Percentiles rank a stretch among this genome's conserved stretches.
Evolutionary conservation across 257 asterid genomes (phyloP).

Genomic region (Solanum bulbocastanum): DNA sequence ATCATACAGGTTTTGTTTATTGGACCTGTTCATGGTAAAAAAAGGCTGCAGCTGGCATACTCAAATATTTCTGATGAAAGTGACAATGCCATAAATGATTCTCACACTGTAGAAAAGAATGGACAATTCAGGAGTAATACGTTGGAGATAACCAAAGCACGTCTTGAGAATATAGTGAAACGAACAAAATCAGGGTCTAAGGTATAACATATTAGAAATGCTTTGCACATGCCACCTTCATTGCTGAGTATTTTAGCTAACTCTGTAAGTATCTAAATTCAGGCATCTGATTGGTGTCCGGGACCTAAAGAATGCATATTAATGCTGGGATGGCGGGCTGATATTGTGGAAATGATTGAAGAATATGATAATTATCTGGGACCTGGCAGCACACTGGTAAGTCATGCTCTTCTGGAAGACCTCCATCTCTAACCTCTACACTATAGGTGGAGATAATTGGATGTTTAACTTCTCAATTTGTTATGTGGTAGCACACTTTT

Average conservation of each 20-base stretch:
- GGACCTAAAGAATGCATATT: constrained; percentile 83
- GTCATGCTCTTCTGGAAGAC: neutral
- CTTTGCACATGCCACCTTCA: constrained; percentile 1
- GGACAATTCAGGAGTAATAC: constrained; percentile 21
- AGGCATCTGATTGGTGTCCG: constrained; percentile 60
- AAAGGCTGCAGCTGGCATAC: constrained; percentile 44
- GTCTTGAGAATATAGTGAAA: constrained; percentile 61
- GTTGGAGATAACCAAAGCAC: constrained; percentile 38
- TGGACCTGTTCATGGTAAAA: constrained; percentile 64
- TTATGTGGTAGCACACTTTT: neutral
- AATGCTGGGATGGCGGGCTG: constrained; percentile 93
- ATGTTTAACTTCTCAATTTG: neutral
- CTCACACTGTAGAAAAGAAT: constrained; percentile 28
- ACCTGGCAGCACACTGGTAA: constrained; percentile 86
- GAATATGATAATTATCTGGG: constrained; percentile 95
- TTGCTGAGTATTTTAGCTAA: constrained; percentile 1
- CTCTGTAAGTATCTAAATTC: constrained; percentile 12
- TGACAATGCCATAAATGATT: constrained; percentile 20
- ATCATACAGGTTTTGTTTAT: constrained; percentile 67
- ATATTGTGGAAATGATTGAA: constrained; percentile 73
- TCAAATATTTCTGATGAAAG: constrained; percentile 23
- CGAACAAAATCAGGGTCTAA: constrained; percentile 75
- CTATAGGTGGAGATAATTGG: neutral
- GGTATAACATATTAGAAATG: constrained; percentile 27
- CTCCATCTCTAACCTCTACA: neutral